Conservation (phyloP, 495 filamentous ascomycete genomes). For the Trichocladium uniseriatum region DNA sequence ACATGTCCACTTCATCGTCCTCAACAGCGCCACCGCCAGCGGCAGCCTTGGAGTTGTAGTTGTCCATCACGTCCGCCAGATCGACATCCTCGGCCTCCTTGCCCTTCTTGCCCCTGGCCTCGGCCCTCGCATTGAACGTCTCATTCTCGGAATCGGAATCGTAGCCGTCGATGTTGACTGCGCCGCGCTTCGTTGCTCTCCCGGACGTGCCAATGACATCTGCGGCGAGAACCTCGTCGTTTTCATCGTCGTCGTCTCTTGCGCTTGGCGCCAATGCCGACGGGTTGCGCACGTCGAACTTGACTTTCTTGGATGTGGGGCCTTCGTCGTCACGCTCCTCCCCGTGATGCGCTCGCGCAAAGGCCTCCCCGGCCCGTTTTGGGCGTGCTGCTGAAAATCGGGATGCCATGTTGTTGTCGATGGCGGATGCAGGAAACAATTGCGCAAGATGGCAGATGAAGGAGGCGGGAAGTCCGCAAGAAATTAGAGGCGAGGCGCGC, state of each 20-base stretch:
- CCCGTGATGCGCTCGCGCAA: conserved; percentile 58
- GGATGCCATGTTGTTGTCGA: conserved; percentile 45
- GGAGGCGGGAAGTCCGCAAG: background rate
- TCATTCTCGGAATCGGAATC: conserved; percentile 92
- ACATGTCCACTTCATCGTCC: conserved; percentile 83
- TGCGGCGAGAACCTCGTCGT: conserved; percentile 73
- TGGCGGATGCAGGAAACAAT: background rate
- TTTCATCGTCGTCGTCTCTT: conserved; percentile 62
- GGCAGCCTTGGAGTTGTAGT: conserved; percentile 26
- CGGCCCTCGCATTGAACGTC: conserved; percentile 64
- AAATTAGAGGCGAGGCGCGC: background rate
- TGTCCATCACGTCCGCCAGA: conserved; percentile 36
- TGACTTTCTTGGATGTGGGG: conserved; percentile 62
- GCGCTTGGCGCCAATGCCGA: conserved; percentile 72
- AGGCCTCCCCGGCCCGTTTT: conserved; percentile 73
- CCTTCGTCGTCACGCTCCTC: conserved; percentile 39
- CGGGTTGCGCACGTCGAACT: conserved; percentile 92
- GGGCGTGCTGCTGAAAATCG: conserved; percentile 59
- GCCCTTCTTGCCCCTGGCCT: conserved; percentile 42
- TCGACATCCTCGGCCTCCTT: conserved; percentile 35
- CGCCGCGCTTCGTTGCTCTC: conserved; percentile 72
- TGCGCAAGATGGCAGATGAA: background rate
- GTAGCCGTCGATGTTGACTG: conserved; percentile 92
- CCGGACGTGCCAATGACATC: conserved; percentile 85
- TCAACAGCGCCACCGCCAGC: conserved; percentile 34